A percentile compares a stretch with the other conserved stretches of the same genome.
These are phyloP conservation scores for Pseudogymnoascus sp. DNA, from an alignment of 2,329 filamentous ascomycete species.

Conservation along the genomic window DNA sequence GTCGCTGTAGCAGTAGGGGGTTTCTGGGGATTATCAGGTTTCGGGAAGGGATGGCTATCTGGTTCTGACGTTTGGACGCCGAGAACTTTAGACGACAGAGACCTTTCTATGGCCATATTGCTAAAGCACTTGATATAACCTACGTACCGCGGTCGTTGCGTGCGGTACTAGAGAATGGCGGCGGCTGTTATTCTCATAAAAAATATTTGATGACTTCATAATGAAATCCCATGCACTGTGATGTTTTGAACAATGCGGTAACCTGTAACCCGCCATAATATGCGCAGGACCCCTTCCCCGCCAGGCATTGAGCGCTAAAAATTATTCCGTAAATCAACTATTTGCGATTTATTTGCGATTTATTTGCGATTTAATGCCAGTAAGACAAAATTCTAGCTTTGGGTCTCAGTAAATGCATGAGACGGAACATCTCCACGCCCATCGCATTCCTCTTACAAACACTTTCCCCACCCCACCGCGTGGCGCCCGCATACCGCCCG, in stretches of 20 bases:
- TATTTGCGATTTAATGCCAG: neutral
- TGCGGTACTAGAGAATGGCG: constrained; percentile 3
- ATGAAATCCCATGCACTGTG: neutral
- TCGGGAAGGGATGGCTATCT: constrained; percentile 3
- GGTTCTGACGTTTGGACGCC: constrained; percentile 8
- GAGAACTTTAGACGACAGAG: constrained; percentile 9
- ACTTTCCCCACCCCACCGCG: neutral
- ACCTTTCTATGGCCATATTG: constrained; percentile 7
- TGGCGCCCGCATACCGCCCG: neutral
- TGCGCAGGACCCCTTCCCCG: neutral
- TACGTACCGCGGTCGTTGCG: neutral
- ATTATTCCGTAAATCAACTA: neutral
- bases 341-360: neutral
- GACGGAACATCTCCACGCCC: neutral
- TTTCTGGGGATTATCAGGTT: constrained; percentile 1
- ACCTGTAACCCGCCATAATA: neutral
- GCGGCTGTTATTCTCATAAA: constrained; percentile 5
- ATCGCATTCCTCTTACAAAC: constrained; percentile 1
- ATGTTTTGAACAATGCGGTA: neutral
- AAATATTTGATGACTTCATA: constrained; percentile 10
- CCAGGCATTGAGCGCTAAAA: neutral
- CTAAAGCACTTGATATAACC: constrained; percentile 7
- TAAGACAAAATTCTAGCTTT: neutral
- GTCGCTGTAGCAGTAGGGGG: constrained; percentile 6
- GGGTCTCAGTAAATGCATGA: neutral